Percentiles rank a stretch among this genome's conserved stretches.
These are phyloP conservation scores for Neoboletus magnificus DNA, from an alignment of 768 basidiomycete genomes.

Conservation along the genomic window DNA sequence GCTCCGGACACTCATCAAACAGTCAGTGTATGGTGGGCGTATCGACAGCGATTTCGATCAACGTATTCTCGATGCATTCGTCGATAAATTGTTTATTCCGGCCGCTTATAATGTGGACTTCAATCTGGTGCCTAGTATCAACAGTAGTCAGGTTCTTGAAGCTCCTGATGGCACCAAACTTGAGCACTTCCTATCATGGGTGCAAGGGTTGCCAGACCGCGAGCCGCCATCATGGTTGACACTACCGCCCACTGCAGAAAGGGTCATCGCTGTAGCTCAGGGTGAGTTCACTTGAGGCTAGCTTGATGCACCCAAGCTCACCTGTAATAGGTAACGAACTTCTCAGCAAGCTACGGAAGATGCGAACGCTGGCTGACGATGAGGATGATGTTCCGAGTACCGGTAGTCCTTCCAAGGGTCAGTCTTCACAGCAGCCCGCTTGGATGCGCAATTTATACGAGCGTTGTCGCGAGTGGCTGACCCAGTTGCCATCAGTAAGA, in stretches of 20 bases:
- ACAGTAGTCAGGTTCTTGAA: slow-evolving; percentile 53
- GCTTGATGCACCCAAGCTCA: slow-evolving; percentile 1
- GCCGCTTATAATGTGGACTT: slow-evolving; percentile 93
- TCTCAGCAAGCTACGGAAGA: slow-evolving; percentile 85
- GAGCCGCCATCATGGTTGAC: slow-evolving; percentile 95
- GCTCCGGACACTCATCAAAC: slow-evolving; percentile 88
- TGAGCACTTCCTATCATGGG: slow-evolving; percentile 90
- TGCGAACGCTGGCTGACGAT: slow-evolving; percentile 85
- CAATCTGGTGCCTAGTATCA: slow-evolving; percentile 68
- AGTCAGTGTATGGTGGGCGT: slow-evolving; percentile 93
- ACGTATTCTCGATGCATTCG: slow-evolving; percentile 87
- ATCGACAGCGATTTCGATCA: slow-evolving; percentile 97
- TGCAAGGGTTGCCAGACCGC: slow-evolving; percentile 81
- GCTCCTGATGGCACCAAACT: slow-evolving; percentile 92
- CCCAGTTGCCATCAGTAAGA: slow-evolving; percentile 68
- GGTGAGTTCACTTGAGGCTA: slow-evolving; percentile 44
- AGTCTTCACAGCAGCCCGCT: slow-evolving; percentile 75
- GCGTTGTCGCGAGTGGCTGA: slow-evolving; percentile 82
- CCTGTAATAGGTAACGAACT: slow-evolving; percentile 64
- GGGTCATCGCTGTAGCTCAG: slow-evolving; percentile 87
- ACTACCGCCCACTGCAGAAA: slow-evolving; percentile 88
- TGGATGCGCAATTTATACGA: slow-evolving; percentile 91
- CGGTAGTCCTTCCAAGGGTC: slow-evolving; percentile 57
- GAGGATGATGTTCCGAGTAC: slow-evolving; percentile 62
- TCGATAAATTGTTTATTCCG: slow-evolving; percentile 84